Evolutionary conservation across 164 flowering plant species (phyloP).

Genomic region (Magnolia changhungtana): DNA sequence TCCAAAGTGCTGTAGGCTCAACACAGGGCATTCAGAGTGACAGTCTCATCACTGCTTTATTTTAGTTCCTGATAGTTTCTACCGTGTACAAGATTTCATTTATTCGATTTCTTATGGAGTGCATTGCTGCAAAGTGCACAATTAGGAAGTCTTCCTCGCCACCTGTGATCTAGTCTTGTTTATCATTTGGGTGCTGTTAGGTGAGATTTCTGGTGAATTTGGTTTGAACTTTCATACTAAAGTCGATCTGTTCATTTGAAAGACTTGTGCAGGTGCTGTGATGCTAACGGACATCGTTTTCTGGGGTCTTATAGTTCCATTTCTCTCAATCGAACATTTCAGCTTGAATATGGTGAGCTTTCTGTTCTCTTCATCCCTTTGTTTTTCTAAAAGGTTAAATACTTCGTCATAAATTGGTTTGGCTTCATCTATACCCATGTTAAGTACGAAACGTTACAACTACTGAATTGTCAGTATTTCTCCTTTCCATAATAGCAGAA

Average conservation of each 20-base stretch:
- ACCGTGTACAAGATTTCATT: background rate
- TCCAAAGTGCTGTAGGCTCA: too few species aligned
- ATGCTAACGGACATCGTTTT: slow-evolving; percentile 80
- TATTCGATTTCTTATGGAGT: too few species aligned
- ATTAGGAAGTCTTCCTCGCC: background rate
- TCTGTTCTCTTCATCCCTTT: slow-evolving; percentile 1
- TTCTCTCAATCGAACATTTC: slow-evolving; percentile 36
- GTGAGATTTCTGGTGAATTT: background rate
- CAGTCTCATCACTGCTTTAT: background rate
- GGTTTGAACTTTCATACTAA: background rate
- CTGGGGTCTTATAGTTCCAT: slow-evolving; percentile 76
- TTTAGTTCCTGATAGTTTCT: background rate
- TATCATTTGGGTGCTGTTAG: background rate
- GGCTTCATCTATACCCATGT: background rate
- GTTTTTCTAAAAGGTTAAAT: background rate
- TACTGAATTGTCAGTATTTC: too few species aligned
- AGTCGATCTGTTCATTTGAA: slow-evolving; percentile 15
- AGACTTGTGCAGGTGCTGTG: slow-evolving; percentile 85
- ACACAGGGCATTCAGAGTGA: background rate
- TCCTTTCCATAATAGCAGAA: too few species aligned
- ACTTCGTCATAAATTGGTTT: background rate
- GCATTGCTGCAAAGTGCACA: background rate
- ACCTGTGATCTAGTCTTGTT: background rate
- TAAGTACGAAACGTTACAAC: too few species aligned
- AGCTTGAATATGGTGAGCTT: slow-evolving; percentile 40